Evolutionary conservation across 2,329 filamentous ascomycete species (phyloP), one percentile per base, ranked within the genome.

Genomic region (Pezicula neosporulosa): DNA sequence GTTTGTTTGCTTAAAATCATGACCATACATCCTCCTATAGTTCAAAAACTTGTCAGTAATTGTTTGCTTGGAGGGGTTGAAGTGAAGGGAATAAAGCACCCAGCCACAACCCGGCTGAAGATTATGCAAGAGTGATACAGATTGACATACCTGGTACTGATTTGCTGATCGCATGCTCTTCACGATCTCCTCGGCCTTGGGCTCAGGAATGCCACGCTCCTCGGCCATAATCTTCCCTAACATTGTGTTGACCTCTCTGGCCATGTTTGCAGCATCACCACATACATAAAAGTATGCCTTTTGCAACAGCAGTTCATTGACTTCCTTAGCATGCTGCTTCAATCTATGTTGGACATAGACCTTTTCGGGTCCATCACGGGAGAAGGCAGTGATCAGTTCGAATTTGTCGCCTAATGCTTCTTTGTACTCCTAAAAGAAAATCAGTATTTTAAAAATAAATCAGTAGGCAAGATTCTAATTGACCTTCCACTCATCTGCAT

Each of bases 211-310:
- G 47, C 87, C 87, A 49, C 94, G 83, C 70, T 96, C 82, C 67
- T 92, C 84, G 24, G 91, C 79, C 61, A 99, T 86, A 65, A 97
- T 95, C 68, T 95, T 86, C 24, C 80, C 87, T 41, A 99, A 78
- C n/a, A 90, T 83, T 21, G 86, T 78, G 69, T 95, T 97, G 65
- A 97, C 91, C 69, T 96, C 92, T 52, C 92, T 86, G 44, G 92
- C 92, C 92, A 97, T 97, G 75, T 96, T 92, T 51, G 94, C 89
- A 1, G 95, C 95, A 68, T 99, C 94, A 73, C 94, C 94, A 65
- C 95, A 99, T 52, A 99, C 93, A 70, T 99, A 99, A 70, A 99
- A 92, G 73, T 94, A 97, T 5, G 90, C 94, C 69, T 92, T 89
- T 70, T 91, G 78, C 60, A 87, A 78, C 9, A 99, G 78, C 1